Evolutionary conservation across 2,329 filamentous ascomycete species (phyloP).

Genomic region (Fusarium sp.): DNA sequence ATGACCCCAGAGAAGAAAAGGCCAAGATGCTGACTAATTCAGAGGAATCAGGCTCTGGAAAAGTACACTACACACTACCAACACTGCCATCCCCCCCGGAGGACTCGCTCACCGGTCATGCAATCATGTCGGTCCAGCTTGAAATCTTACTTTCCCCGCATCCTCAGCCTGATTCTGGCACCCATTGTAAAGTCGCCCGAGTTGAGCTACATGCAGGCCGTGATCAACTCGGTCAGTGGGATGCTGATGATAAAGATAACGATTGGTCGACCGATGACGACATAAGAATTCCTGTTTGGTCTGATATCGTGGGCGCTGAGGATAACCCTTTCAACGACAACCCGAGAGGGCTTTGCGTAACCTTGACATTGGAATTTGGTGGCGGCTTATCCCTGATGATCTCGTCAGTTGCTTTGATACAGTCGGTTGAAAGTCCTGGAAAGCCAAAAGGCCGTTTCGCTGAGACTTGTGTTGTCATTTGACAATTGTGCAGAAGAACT

Average conservation of each 20-base stretch:
- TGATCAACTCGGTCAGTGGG: background rate
- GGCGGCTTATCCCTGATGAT: background rate
- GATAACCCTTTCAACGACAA: background rate
- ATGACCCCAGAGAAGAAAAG: accelerated
- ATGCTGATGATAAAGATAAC: background rate
- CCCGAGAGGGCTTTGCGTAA: background rate
- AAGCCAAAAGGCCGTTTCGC: background rate
- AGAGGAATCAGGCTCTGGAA: background rate
- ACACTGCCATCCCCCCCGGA: background rate
- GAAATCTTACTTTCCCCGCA: background rate
- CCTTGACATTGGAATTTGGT: background rate
- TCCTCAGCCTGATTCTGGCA: background rate
- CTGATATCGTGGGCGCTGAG: background rate
- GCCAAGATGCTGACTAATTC: too few species aligned
- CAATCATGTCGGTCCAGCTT: background rate
- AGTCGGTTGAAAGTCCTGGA: background rate
- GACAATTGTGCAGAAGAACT: background rate
- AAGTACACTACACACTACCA: accelerated
- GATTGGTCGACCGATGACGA: background rate
- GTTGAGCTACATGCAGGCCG: background rate
- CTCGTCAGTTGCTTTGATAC: background rate
- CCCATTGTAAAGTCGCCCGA: background rate
- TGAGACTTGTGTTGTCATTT: background rate
- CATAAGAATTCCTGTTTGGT: background rate
- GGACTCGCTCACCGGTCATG: background rate